These are phyloP conservation scores for Talaromyces sp. DNA, from an alignment of 2,329 filamentous ascomycete species.

Conservation along the genomic window DNA sequence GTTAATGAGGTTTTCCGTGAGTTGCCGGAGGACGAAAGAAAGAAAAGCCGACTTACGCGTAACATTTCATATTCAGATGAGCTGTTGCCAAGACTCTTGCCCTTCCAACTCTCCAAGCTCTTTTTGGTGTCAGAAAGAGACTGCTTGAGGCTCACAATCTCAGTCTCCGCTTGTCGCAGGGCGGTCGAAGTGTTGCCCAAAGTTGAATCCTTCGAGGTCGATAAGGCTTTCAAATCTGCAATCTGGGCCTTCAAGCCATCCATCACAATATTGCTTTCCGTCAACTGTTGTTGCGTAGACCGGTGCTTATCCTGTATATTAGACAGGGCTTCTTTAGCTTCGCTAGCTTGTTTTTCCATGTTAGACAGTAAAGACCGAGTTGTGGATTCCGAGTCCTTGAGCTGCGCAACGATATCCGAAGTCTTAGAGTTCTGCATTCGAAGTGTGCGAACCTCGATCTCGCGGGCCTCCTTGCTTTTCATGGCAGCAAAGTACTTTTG, in stretches of 20 bases:
- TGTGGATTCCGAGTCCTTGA: conserved; percentile 86
- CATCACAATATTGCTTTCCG: conserved; percentile 69
- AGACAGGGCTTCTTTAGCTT: conserved; percentile 78
- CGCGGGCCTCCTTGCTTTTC: conserved; percentile 86
- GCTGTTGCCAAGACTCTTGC: conserved; percentile 77
- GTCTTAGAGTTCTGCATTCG: conserved; percentile 85
- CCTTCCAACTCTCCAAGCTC: conserved; percentile 82
- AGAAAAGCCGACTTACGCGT: conserved; percentile 64
- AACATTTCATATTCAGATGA: conserved; percentile 83
- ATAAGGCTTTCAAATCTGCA: conserved; percentile 70
- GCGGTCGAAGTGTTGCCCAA: conserved; percentile 65
- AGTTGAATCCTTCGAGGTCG: conserved; percentile 75
- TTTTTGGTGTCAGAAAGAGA: conserved; percentile 78
- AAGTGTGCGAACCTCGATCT: conserved; percentile 76
- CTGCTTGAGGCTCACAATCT: conserved; percentile 77
- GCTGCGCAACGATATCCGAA: conserved; percentile 86
- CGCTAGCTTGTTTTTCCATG: conserved; percentile 85
- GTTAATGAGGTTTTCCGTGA: conserved; percentile 18
- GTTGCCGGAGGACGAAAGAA: not conserved
- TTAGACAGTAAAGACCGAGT: conserved; percentile 76
- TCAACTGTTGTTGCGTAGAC: conserved; percentile 70
- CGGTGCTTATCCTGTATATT: conserved; percentile 72
- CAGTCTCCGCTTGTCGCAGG: conserved; percentile 64
- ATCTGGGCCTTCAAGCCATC: conserved; percentile 78
- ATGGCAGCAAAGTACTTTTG: conserved; percentile 97